These are phyloP conservation scores for Eremothecium coryli DNA, from an alignment of 1,139 yeast genomes.

Conservation along the genomic window DNA sequence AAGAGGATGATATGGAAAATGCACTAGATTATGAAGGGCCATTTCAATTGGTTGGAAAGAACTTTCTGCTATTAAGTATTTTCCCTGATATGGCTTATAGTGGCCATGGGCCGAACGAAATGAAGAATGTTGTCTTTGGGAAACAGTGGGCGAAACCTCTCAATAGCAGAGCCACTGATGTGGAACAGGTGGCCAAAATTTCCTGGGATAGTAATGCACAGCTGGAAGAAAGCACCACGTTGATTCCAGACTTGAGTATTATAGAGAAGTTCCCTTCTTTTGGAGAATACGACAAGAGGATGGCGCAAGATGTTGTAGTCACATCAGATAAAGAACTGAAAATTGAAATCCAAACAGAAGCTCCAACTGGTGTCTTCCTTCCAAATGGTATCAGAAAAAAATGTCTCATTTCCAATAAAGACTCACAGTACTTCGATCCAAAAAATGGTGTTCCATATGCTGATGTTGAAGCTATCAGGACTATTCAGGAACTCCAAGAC, in stretches of 20 bases:
- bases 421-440: conserved; percentile 82
- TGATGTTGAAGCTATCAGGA: conserved; percentile 67
- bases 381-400: conserved; percentile 57
- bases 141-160: conserved; percentile 46
- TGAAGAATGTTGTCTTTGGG: conserved; percentile 51
- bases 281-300: conserved; percentile 49
- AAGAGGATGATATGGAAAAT: conserved; percentile 10
- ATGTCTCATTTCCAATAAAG: conserved; percentile 71
- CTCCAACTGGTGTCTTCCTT: conserved; percentile 64
- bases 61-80: conserved; percentile 41
- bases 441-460: conserved; percentile 77
- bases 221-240: conserved; percentile 11
- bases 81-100: conserved; percentile 34
- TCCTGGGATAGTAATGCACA: conserved; percentile 22
- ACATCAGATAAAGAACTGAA: conserved; percentile 38
- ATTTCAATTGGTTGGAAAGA: conserved; percentile 45
- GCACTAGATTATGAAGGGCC: conserved; percentile 51
- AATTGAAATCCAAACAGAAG: conserved; percentile 50
- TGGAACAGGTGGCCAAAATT: conserved; percentile 46
- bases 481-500: conserved; percentile 57
- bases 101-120: conserved; percentile 24
- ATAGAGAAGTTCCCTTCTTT: conserved; percentile 52
- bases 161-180: conserved; percentile 44
- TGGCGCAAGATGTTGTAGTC: conserved; percentile 33
- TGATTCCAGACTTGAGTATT: conserved; percentile 28